Percentiles rank a stretch among this genome's conserved stretches.
These are phyloP conservation scores for Septoria petroselini DNA, from an alignment of 2,329 filamentous ascomycete genomes.

Conservation along the genomic window DNA sequence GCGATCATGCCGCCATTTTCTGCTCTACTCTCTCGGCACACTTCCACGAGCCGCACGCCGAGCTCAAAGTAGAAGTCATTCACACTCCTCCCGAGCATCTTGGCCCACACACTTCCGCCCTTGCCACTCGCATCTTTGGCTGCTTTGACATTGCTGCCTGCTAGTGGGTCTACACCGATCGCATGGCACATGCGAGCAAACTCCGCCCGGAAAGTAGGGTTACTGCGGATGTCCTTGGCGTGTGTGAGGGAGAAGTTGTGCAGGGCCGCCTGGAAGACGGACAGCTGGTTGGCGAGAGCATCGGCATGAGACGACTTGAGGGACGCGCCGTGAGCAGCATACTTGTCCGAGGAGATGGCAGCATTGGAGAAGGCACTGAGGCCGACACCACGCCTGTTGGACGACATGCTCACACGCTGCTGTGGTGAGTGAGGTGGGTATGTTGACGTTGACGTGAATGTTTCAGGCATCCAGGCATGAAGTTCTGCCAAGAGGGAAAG, in stretches of 20 bases:
- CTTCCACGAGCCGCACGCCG: conserved; percentile 89
- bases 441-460: not conserved
- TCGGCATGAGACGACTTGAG: conserved; percentile 81
- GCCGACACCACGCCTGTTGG: conserved; percentile 73
- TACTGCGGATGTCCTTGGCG: conserved; percentile 90
- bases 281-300: conserved; percentile 86
- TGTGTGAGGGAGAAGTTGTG: conserved; percentile 95
- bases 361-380: conserved; percentile 86
- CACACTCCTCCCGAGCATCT: conserved; percentile 84
- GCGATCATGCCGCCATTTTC: conserved; percentile 94
- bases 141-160: conserved; percentile 47
- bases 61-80: conserved; percentile 99
- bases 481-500: conserved; percentile 8
- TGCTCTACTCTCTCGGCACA: conserved; percentile 77
- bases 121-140: conserved; percentile 43
- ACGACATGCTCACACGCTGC: conserved; percentile 40
- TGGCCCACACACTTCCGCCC: conserved; percentile 78
- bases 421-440: not conserved
- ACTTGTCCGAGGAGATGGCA: conserved; percentile 80
- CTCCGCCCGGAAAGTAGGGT: conserved; percentile 91
- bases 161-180: conserved; percentile 92
- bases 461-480: conserved; percentile 9
- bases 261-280: conserved; percentile 91
- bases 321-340: conserved; percentile 81
- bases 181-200: conserved; percentile 98